These are phyloP conservation scores for Trametopsis cervina DNA, from an alignment of 768 basidiomycete genomes.

Conservation along the genomic window DNA sequence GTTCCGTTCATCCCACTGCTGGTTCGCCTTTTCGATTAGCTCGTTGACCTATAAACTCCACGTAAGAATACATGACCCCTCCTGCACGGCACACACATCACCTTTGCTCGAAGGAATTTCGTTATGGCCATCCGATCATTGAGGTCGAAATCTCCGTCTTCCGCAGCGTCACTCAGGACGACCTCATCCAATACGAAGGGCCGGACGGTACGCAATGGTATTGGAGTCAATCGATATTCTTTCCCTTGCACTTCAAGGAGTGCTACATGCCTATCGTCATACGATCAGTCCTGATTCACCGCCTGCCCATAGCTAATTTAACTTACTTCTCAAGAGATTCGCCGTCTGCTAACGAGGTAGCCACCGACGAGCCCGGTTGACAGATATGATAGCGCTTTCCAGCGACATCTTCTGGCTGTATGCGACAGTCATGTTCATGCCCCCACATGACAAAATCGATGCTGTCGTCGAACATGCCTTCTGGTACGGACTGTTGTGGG, in stretches of 20 bases:
- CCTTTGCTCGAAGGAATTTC: constrained; percentile 72
- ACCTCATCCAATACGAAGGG: constrained; percentile 91
- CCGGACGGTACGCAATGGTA: constrained; percentile 85
- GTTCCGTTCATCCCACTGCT: constrained; percentile 73
- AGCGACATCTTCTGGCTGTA: constrained; percentile 83
- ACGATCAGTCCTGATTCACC: neutral
- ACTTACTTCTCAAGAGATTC: constrained; percentile 87
- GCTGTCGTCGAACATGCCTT: constrained; percentile 95
- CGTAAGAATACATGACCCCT: no score
- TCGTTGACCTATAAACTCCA: constrained; percentile 74
- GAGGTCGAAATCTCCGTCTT: constrained; percentile 69
- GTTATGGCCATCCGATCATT: constrained; percentile 78
- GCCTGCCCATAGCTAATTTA: neutral
- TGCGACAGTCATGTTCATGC: constrained; percentile 96
- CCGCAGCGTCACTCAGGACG: constrained; percentile 65
- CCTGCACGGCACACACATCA: constrained; percentile 27
- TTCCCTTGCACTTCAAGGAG: constrained; percentile 83
- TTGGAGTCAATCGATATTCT: constrained; percentile 78
- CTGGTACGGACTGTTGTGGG: constrained; percentile 90
- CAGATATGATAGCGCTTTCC: constrained; percentile 88
- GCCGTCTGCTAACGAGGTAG: constrained; percentile 90
- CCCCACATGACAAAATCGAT: constrained; percentile 96
- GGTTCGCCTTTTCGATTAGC: constrained; percentile 73
- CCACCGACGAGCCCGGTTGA: constrained; percentile 93
- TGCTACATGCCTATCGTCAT: constrained; percentile 73